Percentiles rank a stretch among this genome's conserved stretches.
These are phyloP conservation scores for Aristolochia fimbriata DNA, from an alignment of 164 flowering plant species.

Conservation along the genomic window DNA sequence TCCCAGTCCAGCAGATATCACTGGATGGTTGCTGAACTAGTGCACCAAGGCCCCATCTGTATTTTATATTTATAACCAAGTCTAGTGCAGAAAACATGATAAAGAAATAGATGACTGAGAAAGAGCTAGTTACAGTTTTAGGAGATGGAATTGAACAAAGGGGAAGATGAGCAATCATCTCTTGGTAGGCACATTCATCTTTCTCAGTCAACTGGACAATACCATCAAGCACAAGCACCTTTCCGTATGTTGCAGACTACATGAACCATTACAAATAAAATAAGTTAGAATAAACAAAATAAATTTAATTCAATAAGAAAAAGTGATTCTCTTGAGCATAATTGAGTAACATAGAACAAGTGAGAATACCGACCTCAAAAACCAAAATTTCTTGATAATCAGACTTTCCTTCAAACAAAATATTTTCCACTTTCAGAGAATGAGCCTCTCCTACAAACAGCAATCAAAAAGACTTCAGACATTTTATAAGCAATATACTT, in stretches of 20 bases:
- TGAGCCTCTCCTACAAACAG: slow-evolving; percentile 77
- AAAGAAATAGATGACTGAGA: background rate
- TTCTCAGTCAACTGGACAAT: slow-evolving; percentile 94
- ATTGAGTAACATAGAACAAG: background rate
- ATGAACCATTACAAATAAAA: slow-evolving; percentile 1
- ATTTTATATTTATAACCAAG: background rate
- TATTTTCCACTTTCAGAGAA: slow-evolving; percentile 70
- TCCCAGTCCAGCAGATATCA: too few relatives aligned
- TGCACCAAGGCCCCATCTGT: background rate
- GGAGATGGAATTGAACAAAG: slow-evolving; percentile 92
- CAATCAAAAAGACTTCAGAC: background rate
- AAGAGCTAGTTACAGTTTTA: slow-evolving; percentile 39
- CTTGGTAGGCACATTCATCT: slow-evolving; percentile 98
- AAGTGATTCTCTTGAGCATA: background rate
- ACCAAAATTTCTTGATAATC: slow-evolving; percentile 85
- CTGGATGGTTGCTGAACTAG: background rate
- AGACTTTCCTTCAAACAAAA: slow-evolving; percentile 62
- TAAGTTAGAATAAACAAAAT: slow-evolving; percentile 2
- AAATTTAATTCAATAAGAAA: background rate
- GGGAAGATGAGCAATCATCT: slow-evolving; percentile 96
- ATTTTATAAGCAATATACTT: background rate
- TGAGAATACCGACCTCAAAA: slow-evolving; percentile 55
- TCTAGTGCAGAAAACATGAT: background rate
- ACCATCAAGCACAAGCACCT: slow-evolving; percentile 96
- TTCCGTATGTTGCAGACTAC: slow-evolving; percentile 85